phyloP scores from a whole-genome alignment of 768 basidiomycete genomes.

The Russula sp. region DNA sequence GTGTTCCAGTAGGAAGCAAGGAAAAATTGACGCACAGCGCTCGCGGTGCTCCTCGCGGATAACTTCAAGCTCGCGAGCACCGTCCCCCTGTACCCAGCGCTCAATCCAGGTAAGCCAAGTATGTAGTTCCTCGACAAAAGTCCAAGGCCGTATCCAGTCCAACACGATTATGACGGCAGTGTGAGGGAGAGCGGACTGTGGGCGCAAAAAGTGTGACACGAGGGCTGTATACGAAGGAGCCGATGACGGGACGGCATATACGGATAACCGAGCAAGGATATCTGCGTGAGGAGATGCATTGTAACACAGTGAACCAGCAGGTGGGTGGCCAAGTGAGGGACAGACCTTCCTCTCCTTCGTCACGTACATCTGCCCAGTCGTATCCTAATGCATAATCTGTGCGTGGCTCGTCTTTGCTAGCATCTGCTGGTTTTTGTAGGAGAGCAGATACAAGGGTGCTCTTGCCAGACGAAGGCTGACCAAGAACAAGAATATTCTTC shows the following conservation, averaged over 20 bases:
- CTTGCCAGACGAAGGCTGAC: constrained; percentile 73
- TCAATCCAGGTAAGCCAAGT: constrained; percentile 86
- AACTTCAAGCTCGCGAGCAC: constrained; percentile 63
- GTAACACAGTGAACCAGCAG: constrained; percentile 1
- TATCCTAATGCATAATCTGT: constrained; percentile 86
- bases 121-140: constrained; percentile 78
- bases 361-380: constrained; percentile 83
- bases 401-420: constrained; percentile 49
- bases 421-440: constrained; percentile 59
- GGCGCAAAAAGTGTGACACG: constrained; percentile 73
- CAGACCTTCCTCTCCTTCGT: constrained; percentile 92
- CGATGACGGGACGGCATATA: constrained; percentile 85
- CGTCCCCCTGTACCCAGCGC: constrained; percentile 65
- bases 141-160: constrained; percentile 95
- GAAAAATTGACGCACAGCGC: constrained; percentile 48
- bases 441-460: constrained; percentile 65
- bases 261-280: constrained; percentile 79
- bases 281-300: constrained; percentile 39
- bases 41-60: constrained; percentile 76
- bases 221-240: constrained; percentile 62
- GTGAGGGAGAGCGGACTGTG: constrained; percentile 56
- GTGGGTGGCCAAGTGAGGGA: constrained; percentile 1
- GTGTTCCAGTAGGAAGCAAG: background rate
- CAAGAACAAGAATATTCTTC: constrained; percentile 82
- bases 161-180: constrained; percentile 77